phyloP scores from a whole-genome alignment of 108 stramenopile species.

The Pseudonitzschia pungens region DNA sequence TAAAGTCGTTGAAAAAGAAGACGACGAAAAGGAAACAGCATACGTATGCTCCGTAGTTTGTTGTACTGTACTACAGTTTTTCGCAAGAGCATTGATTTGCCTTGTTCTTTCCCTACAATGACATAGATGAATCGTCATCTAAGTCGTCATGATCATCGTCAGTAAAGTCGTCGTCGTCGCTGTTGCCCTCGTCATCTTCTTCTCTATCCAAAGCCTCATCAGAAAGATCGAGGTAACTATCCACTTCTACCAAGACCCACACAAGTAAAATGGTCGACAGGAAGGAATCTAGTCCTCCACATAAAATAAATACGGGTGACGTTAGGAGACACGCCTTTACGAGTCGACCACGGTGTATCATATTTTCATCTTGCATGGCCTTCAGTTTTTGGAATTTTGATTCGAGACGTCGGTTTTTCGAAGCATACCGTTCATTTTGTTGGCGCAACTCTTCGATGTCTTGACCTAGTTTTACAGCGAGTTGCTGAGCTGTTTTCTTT shows the following conservation, averaged over 20 bases:
- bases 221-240: slow-evolving; percentile 3
- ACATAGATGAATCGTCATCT: neutral
- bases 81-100: neutral
- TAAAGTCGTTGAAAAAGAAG: neutral
- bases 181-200: slow-evolving; percentile 19
- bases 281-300: slow-evolving; percentile 28
- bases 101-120: neutral
- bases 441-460: slow-evolving; percentile 9
- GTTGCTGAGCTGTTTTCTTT: slow-evolving; percentile 5
- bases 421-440: slow-evolving; percentile 5
- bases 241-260: slow-evolving; percentile 30
- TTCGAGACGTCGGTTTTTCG: slow-evolving; percentile 11
- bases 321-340: slow-evolving; percentile 26
- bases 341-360: slow-evolving; percentile 28
- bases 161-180: slow-evolving; percentile 4
- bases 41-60: too few relatives aligned
- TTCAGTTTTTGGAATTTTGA: slow-evolving; percentile 24
- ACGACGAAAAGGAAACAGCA: neutral
- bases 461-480: neutral
- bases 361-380: slow-evolving; percentile 25
- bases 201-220: slow-evolving; percentile 8
- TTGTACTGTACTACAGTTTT: too few relatives aligned
- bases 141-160: slow-evolving; percentile 15
- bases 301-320: slow-evolving; percentile 26
- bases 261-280: slow-evolving; percentile 24